phyloP scores from a whole-genome alignment of 345 rosid genomes.

The Sonneratia alba region DNA sequence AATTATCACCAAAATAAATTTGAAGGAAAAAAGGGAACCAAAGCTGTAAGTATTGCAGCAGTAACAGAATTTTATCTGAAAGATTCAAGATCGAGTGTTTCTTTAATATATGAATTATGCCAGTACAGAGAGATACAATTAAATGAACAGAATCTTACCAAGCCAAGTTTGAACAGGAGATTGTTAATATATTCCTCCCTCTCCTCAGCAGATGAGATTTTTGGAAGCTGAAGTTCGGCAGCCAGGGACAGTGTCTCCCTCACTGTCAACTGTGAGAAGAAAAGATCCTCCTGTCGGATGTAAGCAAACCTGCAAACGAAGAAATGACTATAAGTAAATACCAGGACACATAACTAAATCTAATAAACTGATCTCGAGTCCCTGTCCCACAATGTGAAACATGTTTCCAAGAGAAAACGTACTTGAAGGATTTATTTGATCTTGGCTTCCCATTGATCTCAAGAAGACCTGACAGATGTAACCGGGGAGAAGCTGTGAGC shows the following conservation, averaged over 20 bases:
- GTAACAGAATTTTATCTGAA: not conserved
- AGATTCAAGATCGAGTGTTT: not conserved
- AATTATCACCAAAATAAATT: not conserved
- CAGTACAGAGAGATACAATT: not conserved
- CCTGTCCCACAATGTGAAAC: slow-evolving; percentile 8
- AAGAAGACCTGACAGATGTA: slow-evolving; percentile 84
- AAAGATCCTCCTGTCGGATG: slow-evolving; percentile 92
- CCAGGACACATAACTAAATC: slow-evolving; percentile 11
- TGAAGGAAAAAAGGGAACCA: not conserved
- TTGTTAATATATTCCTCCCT: slow-evolving; percentile 73
- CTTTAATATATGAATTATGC: not conserved
- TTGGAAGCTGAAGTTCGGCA: slow-evolving; percentile 82
- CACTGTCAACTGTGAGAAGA: slow-evolving; percentile 93
- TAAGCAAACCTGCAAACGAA: slow-evolving; percentile 59
- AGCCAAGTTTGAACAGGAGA: slow-evolving; percentile 69
- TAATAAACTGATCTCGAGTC: slow-evolving; percentile 4
- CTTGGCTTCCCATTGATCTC: slow-evolving; percentile 69
- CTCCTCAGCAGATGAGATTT: slow-evolving; percentile 55
- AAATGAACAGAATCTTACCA: slow-evolving; percentile 38
- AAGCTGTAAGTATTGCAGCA: not conserved
- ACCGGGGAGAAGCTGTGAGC: slow-evolving; percentile 47
- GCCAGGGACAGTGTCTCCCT: slow-evolving; percentile 90
- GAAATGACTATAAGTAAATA: slow-evolving; percentile 2
- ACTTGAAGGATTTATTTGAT: slow-evolving; percentile 66
- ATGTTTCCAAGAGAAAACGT: slow-evolving; percentile 8